Evolutionary conservation across 441 rosid species (phyloP).

Genomic region (Theobroma grandiflorum): DNA sequence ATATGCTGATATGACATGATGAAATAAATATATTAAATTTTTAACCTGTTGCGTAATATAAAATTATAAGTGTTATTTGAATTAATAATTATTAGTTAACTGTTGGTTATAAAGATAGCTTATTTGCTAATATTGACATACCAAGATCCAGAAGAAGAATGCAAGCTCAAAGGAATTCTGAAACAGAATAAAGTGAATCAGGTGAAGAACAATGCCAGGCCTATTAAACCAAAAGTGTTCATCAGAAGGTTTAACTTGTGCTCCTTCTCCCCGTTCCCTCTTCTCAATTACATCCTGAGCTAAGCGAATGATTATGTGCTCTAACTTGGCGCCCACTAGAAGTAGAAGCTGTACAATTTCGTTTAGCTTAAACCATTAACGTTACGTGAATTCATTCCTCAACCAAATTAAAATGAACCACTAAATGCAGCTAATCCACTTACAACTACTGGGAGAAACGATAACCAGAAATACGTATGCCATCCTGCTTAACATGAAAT

Average conservation of each 20-base stretch:
- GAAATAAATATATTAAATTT: too few species aligned
- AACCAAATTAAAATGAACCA: background rate
- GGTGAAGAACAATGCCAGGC: slow-evolving; percentile 60
- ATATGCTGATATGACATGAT: too few species aligned
- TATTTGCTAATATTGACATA: slow-evolving; percentile 26
- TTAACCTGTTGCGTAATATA: too few species aligned
- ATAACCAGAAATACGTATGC: slow-evolving; percentile 86
- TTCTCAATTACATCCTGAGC: slow-evolving; percentile 57
- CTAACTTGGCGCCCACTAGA: slow-evolving; percentile 83
- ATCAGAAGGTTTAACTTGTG: slow-evolving; percentile 69
- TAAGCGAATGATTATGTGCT: slow-evolving; percentile 66
- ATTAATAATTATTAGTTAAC: too few species aligned
- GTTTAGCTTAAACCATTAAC: slow-evolving; percentile 3
- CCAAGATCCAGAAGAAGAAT: slow-evolving; percentile 96
- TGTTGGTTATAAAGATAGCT: too few species aligned
- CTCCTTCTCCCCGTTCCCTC: slow-evolving; percentile 33
- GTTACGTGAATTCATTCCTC: background rate
- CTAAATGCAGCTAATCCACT: slow-evolving; percentile 36
- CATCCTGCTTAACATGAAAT: slow-evolving; percentile 58
- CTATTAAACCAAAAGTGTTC: slow-evolving; percentile 75
- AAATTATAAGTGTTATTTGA: too few species aligned
- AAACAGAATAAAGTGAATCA: slow-evolving; percentile 86
- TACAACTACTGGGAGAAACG: slow-evolving; percentile 83
- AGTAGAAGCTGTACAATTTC: slow-evolving; percentile 61
- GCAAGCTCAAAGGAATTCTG: slow-evolving; percentile 91